Evolutionary conservation across 306 rosid genomes (phyloP).

Genomic region (Prosopis cineraria): DNA sequence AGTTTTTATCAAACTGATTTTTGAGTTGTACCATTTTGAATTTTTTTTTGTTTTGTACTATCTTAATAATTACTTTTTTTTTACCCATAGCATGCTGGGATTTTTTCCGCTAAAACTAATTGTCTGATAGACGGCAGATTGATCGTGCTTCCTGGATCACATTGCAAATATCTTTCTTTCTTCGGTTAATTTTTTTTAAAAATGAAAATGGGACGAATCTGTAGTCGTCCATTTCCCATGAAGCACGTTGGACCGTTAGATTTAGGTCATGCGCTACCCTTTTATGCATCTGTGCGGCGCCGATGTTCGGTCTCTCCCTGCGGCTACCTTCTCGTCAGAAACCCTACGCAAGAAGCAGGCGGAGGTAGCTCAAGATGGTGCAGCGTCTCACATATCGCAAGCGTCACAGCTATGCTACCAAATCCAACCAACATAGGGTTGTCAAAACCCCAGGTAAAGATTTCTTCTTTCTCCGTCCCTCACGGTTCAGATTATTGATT

Average conservation of each 20-base stretch:
- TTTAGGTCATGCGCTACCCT: slow-evolving; percentile 26
- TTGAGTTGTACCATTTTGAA: too few relatives aligned
- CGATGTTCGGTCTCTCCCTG: fast-evolving
- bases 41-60: too few relatives aligned
- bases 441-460: slow-evolving; percentile 72
- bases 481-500: neutral
- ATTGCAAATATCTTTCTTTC: too few relatives aligned
- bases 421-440: slow-evolving; percentile 73
- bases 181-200: too few relatives aligned
- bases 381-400: slow-evolving; percentile 75
- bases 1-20: too few relatives aligned
- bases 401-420: slow-evolving; percentile 80
- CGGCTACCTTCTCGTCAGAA: slow-evolving; percentile 13
- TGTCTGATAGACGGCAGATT: too few relatives aligned
- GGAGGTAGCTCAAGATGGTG: slow-evolving; percentile 52
- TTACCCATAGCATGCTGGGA: too few relatives aligned
- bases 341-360: slow-evolving; percentile 32
- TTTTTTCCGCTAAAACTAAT: too few relatives aligned
- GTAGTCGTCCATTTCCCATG: neutral
- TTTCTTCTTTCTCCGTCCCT: neutral
- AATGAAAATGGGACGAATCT: too few relatives aligned
- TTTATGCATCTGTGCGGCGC: neutral
- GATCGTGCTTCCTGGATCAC: too few relatives aligned
- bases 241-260: slow-evolving; percentile 12
- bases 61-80: too few relatives aligned